Evolutionary conservation across 495 filamentous ascomycete genomes (phyloP).

Genomic region (Cercophora samala): DNA sequence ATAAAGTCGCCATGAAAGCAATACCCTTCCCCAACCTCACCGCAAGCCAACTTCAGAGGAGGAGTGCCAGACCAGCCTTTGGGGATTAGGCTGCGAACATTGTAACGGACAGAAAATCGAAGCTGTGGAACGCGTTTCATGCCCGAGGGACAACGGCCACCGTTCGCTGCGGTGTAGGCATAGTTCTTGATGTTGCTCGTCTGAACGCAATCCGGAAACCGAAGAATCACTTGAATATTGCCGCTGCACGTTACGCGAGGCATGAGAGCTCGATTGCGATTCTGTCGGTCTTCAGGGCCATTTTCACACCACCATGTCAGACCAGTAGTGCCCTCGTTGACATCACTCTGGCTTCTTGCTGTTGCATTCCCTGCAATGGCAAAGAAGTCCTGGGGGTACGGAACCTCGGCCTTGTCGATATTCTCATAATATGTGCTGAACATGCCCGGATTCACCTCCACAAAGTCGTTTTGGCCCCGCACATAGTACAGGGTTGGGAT

Average conservation of each 20-base stretch:
- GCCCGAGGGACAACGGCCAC: conserved; percentile 29
- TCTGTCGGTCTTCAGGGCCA: conserved; percentile 34
- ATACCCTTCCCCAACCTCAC: conserved; percentile 35
- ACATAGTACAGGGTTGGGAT: conserved; percentile 39
- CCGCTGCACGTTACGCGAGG: conserved; percentile 33
- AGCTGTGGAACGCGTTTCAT: conserved; percentile 38
- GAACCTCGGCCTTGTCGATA: conserved; percentile 80
- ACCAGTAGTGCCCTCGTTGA: conserved; percentile 32
- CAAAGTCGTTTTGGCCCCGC: conserved; percentile 33
- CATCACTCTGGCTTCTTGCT: conserved; percentile 33
- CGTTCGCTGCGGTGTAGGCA: conserved; percentile 32
- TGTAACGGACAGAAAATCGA: conserved; percentile 35
- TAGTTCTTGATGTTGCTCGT: conserved; percentile 33
- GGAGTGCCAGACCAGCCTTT: conserved; percentile 37
- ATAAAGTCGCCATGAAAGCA: conserved; percentile 37
- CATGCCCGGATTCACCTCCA: conserved; percentile 35
- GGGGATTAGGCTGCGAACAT: conserved; percentile 28
- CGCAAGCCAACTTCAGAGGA: conserved; percentile 35
- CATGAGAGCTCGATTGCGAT: conserved; percentile 32
- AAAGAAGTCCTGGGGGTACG: conserved; percentile 56
- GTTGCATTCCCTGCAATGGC: conserved; percentile 35
- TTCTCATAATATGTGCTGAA: conserved; percentile 56
- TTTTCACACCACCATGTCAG: conserved; percentile 42
- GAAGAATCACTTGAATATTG: conserved; percentile 36
- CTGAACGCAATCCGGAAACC: conserved; percentile 38